Conservation (phyloP, 2,329 filamentous ascomycete species). For the Cercospora zeae-maydis region DNA sequence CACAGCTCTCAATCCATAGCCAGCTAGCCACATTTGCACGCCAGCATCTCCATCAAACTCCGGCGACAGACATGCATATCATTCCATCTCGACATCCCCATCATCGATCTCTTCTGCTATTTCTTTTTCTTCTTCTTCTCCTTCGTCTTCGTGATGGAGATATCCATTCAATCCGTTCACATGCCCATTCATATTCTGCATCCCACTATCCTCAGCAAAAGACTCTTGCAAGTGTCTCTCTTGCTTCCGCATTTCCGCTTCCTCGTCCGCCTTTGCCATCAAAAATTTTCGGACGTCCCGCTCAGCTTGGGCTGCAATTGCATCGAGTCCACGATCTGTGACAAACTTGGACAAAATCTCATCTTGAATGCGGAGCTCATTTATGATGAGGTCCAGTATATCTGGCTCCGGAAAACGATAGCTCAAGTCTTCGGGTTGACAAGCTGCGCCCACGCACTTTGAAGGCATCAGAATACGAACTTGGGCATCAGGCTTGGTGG, state of each 20-base stretch:
- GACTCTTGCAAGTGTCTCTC: slow-evolving; percentile 12
- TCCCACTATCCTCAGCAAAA: slow-evolving; percentile 8
- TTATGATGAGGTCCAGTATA: slow-evolving; percentile 63
- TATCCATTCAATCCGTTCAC: not conserved
- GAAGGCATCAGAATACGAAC: slow-evolving; percentile 29
- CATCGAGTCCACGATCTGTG: slow-evolving; percentile 63
- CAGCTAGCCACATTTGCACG: not conserved
- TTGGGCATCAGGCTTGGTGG: slow-evolving; percentile 13
- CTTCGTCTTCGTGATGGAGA: not conserved
- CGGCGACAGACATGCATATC: not conserved
- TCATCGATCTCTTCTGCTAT: not conserved
- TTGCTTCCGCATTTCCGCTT: slow-evolving; percentile 9
- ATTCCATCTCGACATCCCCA: slow-evolving; percentile 10
- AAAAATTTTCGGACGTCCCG: slow-evolving; percentile 35
- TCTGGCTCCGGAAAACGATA: slow-evolving; percentile 50
- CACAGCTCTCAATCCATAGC: not conserved
- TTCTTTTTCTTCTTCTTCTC: not conserved
- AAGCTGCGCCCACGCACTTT: slow-evolving; percentile 51
- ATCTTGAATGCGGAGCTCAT: slow-evolving; percentile 72
- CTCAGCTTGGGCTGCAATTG: slow-evolving; percentile 58
- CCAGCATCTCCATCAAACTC: not conserved
- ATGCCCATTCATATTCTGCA: slow-evolving; percentile 10
- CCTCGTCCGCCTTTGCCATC: slow-evolving; percentile 6
- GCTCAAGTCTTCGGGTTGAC: slow-evolving; percentile 58
- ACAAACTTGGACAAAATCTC: slow-evolving; percentile 61